phyloP scores from a whole-genome alignment of 2,329 filamentous ascomycete genomes.

The Knoxdaviesia capensis region DNA sequence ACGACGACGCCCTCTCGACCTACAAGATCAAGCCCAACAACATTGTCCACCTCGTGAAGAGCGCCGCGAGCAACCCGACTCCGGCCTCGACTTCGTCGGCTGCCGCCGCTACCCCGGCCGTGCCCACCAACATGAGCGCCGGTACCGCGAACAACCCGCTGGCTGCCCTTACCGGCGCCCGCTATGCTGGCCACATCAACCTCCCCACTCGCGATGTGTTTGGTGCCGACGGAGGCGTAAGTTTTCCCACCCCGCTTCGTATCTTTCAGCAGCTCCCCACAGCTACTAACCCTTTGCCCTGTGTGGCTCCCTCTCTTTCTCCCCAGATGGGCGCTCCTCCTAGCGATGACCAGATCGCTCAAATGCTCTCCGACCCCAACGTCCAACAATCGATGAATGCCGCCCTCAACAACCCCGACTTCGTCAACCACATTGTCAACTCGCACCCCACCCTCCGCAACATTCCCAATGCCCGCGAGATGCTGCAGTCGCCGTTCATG shows the following conservation, averaged over 20 bases:
- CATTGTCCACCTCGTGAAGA: conserved; percentile 92
- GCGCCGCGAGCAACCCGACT: conserved; percentile 64
- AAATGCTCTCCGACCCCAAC: conserved; percentile 76
- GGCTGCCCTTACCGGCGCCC: conserved; percentile 74
- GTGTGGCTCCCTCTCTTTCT: background rate
- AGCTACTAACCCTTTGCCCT: background rate
- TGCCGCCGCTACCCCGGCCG: conserved; percentile 21
- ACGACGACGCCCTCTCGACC: conserved; percentile 61
- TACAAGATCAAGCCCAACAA: conserved; percentile 96
- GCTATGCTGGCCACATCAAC: conserved; percentile 82
- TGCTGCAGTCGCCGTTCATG: conserved; percentile 76
- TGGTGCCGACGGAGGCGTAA: conserved; percentile 81
- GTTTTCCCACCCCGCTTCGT: conserved; percentile 15
- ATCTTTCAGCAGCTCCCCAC: background rate
- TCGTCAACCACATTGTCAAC: conserved; percentile 88
- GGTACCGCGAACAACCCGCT: conserved; percentile 77
- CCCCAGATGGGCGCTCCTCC: conserved; percentile 73
- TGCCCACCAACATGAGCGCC: conserved; percentile 58
- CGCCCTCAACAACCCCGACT: conserved; percentile 82
- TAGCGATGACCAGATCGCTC: conserved; percentile 59
- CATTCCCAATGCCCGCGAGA: conserved; percentile 58
- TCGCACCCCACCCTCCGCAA: conserved; percentile 66
- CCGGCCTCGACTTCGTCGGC: conserved; percentile 20
- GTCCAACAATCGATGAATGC: conserved; percentile 81
- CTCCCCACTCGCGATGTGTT: conserved; percentile 78